phyloP scores from a whole-genome alignment of 2,329 filamentous ascomycete genomes.

The Fusarium cicatricum region DNA sequence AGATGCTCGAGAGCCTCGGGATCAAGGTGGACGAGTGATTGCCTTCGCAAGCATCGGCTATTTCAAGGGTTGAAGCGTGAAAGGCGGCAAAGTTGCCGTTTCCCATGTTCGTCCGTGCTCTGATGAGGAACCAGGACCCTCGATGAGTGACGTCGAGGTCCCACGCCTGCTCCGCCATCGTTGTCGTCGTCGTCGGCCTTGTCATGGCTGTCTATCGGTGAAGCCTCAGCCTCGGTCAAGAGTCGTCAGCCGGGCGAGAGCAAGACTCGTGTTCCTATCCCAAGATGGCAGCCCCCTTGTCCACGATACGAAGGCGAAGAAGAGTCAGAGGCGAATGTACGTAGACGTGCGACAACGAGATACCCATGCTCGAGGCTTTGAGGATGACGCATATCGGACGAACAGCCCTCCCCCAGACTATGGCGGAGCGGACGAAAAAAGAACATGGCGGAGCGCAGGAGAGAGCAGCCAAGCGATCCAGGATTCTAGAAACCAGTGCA shows the following conservation, averaged over 20 bases:
- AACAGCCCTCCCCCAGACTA: conserved; percentile 29
- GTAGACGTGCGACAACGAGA: conserved; percentile 6
- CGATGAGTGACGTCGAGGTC: conserved; percentile 24
- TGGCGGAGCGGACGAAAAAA: conserved; percentile 16
- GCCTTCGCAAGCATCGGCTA: conserved; percentile 6
- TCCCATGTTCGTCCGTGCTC: conserved; percentile 18
- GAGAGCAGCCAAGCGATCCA: conserved; percentile 2
- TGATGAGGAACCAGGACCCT: conserved; percentile 10
- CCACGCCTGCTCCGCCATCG: conserved; percentile 11
- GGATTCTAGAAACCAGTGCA: conserved; percentile 1
- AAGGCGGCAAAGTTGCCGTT: neutral
- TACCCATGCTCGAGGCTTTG: conserved; percentile 12
- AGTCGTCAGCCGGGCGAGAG: conserved; percentile 12
- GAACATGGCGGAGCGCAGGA: conserved; percentile 16
- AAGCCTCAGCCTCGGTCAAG: conserved; percentile 18
- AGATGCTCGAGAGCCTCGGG: neutral
- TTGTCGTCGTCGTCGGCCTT: conserved; percentile 25
- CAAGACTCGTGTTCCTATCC: conserved; percentile 1
- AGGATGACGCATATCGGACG: conserved; percentile 4
- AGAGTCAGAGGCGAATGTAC: conserved; percentile 1
- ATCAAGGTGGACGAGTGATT: conserved; percentile 1
- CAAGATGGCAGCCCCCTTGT: neutral
- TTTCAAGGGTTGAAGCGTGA: neutral
- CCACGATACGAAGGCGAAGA: neutral
- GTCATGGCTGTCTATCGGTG: conserved; percentile 17